Base-by-base conservation (phyloP, 2,329 filamentous ascomycete species). In the Cladosporium sp. region DNA sequence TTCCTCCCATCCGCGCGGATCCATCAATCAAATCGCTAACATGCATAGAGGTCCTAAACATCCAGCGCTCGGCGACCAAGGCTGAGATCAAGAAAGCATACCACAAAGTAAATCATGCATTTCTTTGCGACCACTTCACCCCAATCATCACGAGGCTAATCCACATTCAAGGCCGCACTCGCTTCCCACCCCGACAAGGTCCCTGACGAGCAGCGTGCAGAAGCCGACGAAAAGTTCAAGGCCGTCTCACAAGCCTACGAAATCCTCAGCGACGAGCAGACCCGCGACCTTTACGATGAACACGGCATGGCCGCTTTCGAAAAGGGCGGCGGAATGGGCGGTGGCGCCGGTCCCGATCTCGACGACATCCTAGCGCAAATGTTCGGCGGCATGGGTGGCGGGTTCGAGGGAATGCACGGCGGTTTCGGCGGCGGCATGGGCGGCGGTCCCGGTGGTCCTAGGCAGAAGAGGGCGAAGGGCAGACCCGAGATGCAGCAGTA, bases 271-370 rank as follows among this genome's bases (percentile, higher is more conserved):
- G 94, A 99, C 84, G 94, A 98, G 69, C 88, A 98, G 68, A 97
- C 96, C 79, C 90, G 95, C 74, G 86, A 91, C 65, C 81, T 96
- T 68, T 99, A 99, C 82, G 95, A 99, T 76, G 89, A 88, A 68
- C 92, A 97, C 77, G 95, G 95, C 81, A 97, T 98, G 93, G 87
- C 91, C 52, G 95, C 94, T 66, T 98, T 99, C 76, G 93, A 97
- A 76, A 87, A 91, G 60, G 88, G 87, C 44, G 83, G 88, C 63
- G 86, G 88, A 64, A 86, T 87, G 66, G 89, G 89, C 62, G 84
- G 83, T 49, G 88, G 86, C 26, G 89, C 88, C 21, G 91, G 88
- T 49, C 87, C 89, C 64, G 93, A 98, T 76, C 84, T 98, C 67
- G 93, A 98, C 79, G 95, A 98, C 77, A 91, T 99, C 72, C 83